Percentiles rank a stretch among this genome's conserved stretches.
Conservation (phyloP, 805 yeast genomes). For the Metschnikowia matae region DNA sequence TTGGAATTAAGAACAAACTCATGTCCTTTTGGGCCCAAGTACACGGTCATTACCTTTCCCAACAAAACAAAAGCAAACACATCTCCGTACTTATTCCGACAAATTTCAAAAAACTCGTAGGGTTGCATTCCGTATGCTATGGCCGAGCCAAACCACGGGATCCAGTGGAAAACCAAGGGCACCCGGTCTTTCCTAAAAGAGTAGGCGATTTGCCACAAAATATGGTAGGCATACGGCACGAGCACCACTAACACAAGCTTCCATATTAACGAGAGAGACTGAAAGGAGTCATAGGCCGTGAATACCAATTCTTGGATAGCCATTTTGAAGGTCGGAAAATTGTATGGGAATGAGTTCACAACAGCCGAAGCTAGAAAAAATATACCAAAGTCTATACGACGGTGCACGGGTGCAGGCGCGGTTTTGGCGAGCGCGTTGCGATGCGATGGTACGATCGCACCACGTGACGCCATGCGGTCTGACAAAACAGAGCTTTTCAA, state of each 20-base stretch:
- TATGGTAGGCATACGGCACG: conserved; percentile 61
- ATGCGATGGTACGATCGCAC: background rate
- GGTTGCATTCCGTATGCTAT: conserved; percentile 89
- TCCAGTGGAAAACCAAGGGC: conserved; percentile 86
- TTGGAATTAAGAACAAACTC: conserved; percentile 93
- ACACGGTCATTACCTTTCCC: conserved; percentile 93
- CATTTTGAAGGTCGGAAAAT: conserved; percentile 5
- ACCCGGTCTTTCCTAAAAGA: conserved; percentile 77
- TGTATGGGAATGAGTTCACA: background rate
- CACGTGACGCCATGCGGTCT: conserved; percentile 2
- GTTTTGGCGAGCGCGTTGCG: conserved; percentile 4
- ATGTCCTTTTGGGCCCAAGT: conserved; percentile 95
- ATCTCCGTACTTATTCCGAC: conserved; percentile 85
- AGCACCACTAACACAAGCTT: conserved; percentile 33
- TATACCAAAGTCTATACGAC: conserved; percentile 12
- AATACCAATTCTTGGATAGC: conserved; percentile 14
- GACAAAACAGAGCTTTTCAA: conserved; percentile 6
- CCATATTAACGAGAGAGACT: conserved; percentile 23
- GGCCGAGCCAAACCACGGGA: conserved; percentile 96
- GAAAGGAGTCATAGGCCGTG: conserved; percentile 18
- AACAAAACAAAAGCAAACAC: conserved; percentile 84
- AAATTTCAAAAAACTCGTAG: conserved; percentile 76
- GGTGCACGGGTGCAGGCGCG: conserved; percentile 16
- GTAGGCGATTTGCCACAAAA: conserved; percentile 63
- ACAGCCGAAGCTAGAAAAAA: background rate